Percentiles rank a stretch among this genome's conserved stretches.
phyloP scores from a whole-genome alignment of 2,329 filamentous ascomycete species.

The Beauveria brongniartii region DNA sequence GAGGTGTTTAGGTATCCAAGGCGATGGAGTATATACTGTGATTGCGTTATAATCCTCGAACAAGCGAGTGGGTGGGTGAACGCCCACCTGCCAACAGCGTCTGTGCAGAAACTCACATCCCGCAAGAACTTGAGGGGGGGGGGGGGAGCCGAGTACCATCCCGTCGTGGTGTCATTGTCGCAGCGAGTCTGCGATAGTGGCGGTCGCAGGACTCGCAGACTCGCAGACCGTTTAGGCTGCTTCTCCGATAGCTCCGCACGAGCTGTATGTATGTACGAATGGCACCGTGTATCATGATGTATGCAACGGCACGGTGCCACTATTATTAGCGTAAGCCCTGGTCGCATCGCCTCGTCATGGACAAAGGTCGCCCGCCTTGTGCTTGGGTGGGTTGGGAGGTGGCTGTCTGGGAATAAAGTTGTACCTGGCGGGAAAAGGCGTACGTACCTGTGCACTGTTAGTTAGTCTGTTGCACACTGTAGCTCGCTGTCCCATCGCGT shows the following conservation, averaged over 20 bases:
- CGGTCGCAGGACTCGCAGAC: not conserved
- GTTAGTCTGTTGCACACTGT: too few relatives aligned
- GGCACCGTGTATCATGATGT: not conserved
- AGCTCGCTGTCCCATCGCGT: too few relatives aligned
- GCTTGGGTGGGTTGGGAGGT: not conserved
- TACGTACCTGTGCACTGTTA: too few relatives aligned
- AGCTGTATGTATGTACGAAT: not conserved
- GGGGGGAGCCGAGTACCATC: not conserved
- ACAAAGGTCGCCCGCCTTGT: not conserved
- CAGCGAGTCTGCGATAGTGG: not conserved
- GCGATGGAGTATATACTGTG: not conserved
- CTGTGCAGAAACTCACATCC: not conserved
- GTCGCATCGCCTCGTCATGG: not conserved
- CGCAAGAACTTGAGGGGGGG: not conserved
- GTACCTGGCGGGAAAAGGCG: not conserved
- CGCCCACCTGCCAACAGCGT: not conserved
- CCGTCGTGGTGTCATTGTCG: not conserved
- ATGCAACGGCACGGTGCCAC: slow-evolving; percentile 1
- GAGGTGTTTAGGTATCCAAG: too few relatives aligned
- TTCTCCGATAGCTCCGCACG: slow-evolving; percentile 7
- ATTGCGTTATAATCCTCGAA: not conserved
- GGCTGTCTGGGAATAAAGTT: too few relatives aligned
- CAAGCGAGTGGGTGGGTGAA: not conserved
- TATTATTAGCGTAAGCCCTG: not conserved
- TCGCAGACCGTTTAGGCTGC: not conserved